Base-by-base conservation (phyloP, 805 yeast genomes). In the Babjeviella inositovora region DNA sequence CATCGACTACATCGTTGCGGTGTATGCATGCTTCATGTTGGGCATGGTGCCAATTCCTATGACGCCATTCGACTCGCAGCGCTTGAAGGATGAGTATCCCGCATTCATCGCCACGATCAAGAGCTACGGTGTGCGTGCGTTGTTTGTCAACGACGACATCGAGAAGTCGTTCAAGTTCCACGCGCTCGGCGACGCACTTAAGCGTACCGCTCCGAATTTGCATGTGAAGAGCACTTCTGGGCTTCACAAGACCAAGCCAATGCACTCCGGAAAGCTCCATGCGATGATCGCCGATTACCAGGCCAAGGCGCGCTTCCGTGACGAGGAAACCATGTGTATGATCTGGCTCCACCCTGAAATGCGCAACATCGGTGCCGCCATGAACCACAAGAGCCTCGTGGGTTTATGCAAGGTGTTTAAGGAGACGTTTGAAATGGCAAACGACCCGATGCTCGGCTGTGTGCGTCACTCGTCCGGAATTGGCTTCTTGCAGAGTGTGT, bases 341-440 rank as follows among this genome's bases (percentile, higher is more conserved):
- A 54, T 82, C 0, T 70, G 90, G 76, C 43, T 79, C 9, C 57
- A 67, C 31, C 57, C 84, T 0, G 93, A 82, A 36, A 76, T 76
- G 35, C 57, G 66, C 11, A 55, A 77, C 26, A 57, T 65, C 0
- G 80, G 76, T 0, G 61, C 63, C 3, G 51, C 53, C 11, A 45
- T 66, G 30, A 69, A 67, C 13, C 90, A 79, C 41, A 50, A 58
- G 19, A 62, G 67, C 23, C 51, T 90, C 8, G 47, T 85, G 34
- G 74, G 81, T 3, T 63, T 80, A 44, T 84, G 96, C 46, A 82
- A 85, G 37, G 77, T 80, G 11, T 62, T 82, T 39, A 87, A 90
- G 35, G 96, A 87, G 41, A 87, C 97, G 0, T 80, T 94, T 38
- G 87, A 81, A 30, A 57, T 90, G 48, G 61, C 73, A 8, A 60